Conservation (phyloP, 495 filamentous ascomycete species). For the Umbilicaria muhlenbergii region DNA sequence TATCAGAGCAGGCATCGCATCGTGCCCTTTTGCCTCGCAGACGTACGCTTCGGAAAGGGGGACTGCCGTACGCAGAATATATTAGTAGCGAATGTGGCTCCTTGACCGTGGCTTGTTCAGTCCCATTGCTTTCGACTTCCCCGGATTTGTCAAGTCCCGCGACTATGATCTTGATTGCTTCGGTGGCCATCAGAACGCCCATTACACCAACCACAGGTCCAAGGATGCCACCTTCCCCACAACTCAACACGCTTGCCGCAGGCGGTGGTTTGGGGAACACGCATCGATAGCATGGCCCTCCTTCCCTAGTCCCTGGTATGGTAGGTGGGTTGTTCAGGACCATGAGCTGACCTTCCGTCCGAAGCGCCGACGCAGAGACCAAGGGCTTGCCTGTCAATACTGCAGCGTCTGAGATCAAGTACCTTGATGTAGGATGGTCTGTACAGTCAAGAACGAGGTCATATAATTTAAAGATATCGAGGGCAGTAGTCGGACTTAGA, state of each 20-base stretch:
- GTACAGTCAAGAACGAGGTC: conserved; percentile 89
- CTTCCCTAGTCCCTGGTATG: conserved; percentile 28
- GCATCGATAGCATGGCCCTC: conserved; percentile 84
- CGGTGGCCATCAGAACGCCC: conserved; percentile 81
- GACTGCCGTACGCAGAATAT: conserved; percentile 55
- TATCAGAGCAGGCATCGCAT: conserved; percentile 62
- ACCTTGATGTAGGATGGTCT: conserved; percentile 79
- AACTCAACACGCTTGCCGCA: conserved; percentile 57
- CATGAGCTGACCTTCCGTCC: conserved; percentile 79
- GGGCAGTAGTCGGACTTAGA: conserved; percentile 47
- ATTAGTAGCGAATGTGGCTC: conserved; percentile 35
- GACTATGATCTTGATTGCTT: conserved; percentile 71
- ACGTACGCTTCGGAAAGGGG: conserved; percentile 56
- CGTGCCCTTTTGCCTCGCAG: conserved; percentile 48
- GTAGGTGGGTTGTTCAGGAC: conserved; percentile 45
- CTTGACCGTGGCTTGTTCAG: conserved; percentile 10
- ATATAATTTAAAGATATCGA: conserved; percentile 46
- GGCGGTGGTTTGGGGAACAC: conserved; percentile 81
- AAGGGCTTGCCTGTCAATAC: conserved; percentile 66
- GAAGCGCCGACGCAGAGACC: conserved; percentile 74
- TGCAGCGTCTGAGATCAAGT: conserved; percentile 81
- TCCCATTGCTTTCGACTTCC: not conserved
- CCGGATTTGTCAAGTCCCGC: conserved; percentile 9
- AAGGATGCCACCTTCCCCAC: conserved; percentile 82
- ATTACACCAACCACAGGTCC: conserved; percentile 89